Percentiles rank a stretch among this genome's conserved stretches.
Evolutionary conservation across 2,329 filamentous ascomycete species (phyloP).

Genomic region (Thielaviopsis ethacetica): DNA sequence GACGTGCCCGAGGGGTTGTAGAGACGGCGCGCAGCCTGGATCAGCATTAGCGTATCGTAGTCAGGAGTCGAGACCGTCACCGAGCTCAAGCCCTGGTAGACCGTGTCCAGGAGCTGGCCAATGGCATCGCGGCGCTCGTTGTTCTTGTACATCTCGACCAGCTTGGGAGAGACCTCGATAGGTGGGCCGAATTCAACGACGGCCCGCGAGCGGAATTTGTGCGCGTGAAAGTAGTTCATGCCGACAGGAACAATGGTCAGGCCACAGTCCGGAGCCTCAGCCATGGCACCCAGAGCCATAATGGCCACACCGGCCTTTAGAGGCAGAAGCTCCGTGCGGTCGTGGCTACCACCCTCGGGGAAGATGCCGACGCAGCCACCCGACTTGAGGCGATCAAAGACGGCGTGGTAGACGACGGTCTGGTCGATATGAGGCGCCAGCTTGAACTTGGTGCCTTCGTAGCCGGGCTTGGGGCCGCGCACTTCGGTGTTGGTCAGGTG

Average conservation of each 20-base stretch:
- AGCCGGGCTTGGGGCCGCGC: constrained; percentile 41
- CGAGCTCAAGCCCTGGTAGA: constrained; percentile 68
- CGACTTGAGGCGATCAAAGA: constrained; percentile 65
- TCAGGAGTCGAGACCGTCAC: constrained; percentile 88
- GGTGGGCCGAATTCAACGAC: constrained; percentile 90
- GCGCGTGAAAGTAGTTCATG: constrained; percentile 99
- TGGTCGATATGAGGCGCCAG: constrained; percentile 88
- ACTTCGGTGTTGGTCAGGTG: constrained; percentile 40
- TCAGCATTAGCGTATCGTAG: constrained; percentile 92
- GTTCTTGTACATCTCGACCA: constrained; percentile 71
- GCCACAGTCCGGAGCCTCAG: constrained; percentile 69
- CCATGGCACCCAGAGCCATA: constrained; percentile 86
- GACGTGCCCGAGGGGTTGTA: constrained; percentile 59
- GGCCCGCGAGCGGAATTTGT: constrained; percentile 93
- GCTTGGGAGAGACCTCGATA: constrained; percentile 64
- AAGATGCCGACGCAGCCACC: constrained; percentile 94
- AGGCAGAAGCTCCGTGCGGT: constrained; percentile 78
- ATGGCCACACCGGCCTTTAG: constrained; percentile 94
- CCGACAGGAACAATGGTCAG: constrained; percentile 91
- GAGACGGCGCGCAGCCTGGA: constrained; percentile 80
- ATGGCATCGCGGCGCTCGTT: constrained; percentile 79
- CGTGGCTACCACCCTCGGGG: constrained; percentile 90
- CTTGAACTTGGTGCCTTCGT: constrained; percentile 68
- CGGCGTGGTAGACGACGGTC: constrained; percentile 80
- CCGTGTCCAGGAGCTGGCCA: constrained; percentile 65